phyloP scores from a whole-genome alignment of 768 basidiomycete genomes.

The Podaxis sp. region DNA sequence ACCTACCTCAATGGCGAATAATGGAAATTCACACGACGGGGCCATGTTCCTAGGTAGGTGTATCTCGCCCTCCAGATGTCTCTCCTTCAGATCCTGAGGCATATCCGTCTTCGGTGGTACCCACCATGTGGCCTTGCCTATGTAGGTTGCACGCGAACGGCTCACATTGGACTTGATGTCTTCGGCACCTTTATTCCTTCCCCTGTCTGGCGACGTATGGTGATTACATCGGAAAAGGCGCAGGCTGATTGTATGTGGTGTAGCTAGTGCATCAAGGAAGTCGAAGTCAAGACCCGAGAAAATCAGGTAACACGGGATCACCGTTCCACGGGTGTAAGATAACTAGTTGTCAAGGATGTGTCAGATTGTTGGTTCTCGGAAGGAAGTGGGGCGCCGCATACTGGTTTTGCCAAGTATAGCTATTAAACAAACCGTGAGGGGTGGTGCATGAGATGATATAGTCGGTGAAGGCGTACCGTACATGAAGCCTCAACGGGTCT shows the following conservation, averaged over 20 bases:
- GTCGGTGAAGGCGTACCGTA: background rate
- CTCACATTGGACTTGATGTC: background rate
- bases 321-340: background rate
- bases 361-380: background rate
- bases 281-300: background rate
- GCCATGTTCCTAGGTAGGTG: background rate
- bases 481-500: background rate
- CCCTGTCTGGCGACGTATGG: background rate
- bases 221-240: background rate
- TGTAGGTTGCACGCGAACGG: background rate
- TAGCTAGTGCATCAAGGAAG: background rate
- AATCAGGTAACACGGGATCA: background rate
- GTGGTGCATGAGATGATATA: background rate
- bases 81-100: background rate
- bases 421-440: background rate
- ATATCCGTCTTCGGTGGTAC: background rate
- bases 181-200: background rate
- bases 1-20: slow-evolving; percentile 2
- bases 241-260: background rate
- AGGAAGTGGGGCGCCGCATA: background rate
- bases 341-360: background rate
- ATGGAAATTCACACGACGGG: background rate
- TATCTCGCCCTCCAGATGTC: background rate
- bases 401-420: background rate
- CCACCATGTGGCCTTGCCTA: background rate